Evolutionary conservation across 169 alveolate species (phyloP), one percentile per base, ranked within the genome.

Genomic region (Eimeria acervulina): DNA sequence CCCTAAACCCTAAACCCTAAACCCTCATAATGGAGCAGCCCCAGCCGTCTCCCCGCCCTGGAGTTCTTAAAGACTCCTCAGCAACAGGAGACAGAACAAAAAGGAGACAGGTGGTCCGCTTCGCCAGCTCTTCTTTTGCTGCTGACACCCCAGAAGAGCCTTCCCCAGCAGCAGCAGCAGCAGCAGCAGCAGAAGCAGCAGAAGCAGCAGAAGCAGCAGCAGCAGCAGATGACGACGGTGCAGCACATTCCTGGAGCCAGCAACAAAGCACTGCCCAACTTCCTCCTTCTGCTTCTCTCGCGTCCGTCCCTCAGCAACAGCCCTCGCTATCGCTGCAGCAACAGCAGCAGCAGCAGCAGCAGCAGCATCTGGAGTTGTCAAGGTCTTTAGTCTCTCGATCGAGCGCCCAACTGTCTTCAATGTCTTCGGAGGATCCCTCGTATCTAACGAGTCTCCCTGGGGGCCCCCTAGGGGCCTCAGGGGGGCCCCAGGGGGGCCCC

Each of bases 311-410:
- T 7, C 55, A 47, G 55, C 55, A 47, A 12, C 55, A 47, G 66
- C 66, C 66, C 12, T 26, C 12, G 78, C 40, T 6, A 40, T 40
- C 17, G 78, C 42, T 26, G 78, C 78, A 26, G 78, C 78, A 66
- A 21, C 78, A 66, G 40, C 78, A 66, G 78, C 78, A 66, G 78
- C 78, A 66, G 78, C 78, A 66, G 78, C 78, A 66, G 78, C 78
- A 66, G 78, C 78, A 66, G 78, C 78, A 66, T 6, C 78, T 66
- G 38, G 33, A 26, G 42, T 21, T 31, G 78, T 2, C 13, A 40
- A 6, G 40, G 33, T 66, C 78, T 28, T 12, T 55, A 55, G 66
- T 55, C 66, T 6, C 12, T 26, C 12, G 23, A 26, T 55, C 66
- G 12, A 15, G n/a, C 66, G n/a, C 66, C 17, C 12, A 26, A 6